Base-by-base conservation (phyloP, 1,284 basidiomycete species). In the Sporisorium exsertum region DNA sequence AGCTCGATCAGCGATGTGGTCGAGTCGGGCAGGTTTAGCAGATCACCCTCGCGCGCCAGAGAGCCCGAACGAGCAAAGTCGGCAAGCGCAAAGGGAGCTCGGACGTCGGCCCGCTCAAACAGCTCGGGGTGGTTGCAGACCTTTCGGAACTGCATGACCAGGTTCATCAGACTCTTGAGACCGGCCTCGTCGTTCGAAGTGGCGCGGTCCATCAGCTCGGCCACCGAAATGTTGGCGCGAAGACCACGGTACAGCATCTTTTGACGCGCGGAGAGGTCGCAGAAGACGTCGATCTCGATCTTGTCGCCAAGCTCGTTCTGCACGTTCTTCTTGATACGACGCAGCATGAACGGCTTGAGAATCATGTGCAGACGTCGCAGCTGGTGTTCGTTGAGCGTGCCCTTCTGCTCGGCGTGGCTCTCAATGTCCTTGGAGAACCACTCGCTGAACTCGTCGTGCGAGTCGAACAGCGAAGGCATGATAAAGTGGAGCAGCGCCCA, bases 401-500 rank as follows among this genome's bases (percentile, higher is more conserved):
- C 85, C 85, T 95, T 95, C 87, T 94, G 93, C 26, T 87, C 87
- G 89, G 88, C 94, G 50, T 87, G 86, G 84, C 93, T 95, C 88
- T 99, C 97, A 65, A 99, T 98, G 84, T 99, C 97, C 86, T 98
- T 98, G 26, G 96, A 97, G 87, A 99, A 99, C 97, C 97, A 99
- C 86, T 99, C 97, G 85, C 93, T 95, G 88, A 99, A 99, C 87
- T 99, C 97, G 84, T 99, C 95, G 84, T 99, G 96, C 37, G 95
- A 98, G 86, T 99, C 97, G 87, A 99, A 99, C 58, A 99, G 88
- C 84, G 93, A 95, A 1, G 97, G 97, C 97, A 99, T 99, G 88
- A 99, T 99, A 87, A 99, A 99, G 86, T 99, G 97, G 54, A 99
- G 88, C 65, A 99, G 88, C 2, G 97, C 97, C 97, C 97, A 99